Evolutionary conservation across 176 grass and related monocot species (phyloP), one percentile per base, ranked within the genome.

Genomic region (Leersia perrieri): DNA sequence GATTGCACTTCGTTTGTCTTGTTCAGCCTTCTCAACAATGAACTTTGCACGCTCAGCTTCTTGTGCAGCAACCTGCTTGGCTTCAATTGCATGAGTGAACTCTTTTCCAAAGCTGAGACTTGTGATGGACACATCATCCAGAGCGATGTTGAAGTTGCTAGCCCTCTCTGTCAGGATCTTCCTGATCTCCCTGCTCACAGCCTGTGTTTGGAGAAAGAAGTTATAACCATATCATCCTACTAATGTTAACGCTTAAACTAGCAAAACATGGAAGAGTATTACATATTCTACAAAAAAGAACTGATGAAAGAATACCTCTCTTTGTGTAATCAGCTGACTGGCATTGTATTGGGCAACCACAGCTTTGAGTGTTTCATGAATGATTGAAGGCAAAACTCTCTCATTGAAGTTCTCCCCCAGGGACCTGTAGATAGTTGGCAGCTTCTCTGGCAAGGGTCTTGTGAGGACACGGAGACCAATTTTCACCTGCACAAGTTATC

Each of bases 321-420:
- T 94, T 74, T 94, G 94, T 49, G 94, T 97, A 68, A 97, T 94
- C 40, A 94, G 85, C 77, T 97, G 94, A 74, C 94, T 97, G 64
- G 94, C 92, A 87, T 97, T 97, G 92, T 97, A 97, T 23, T 97
- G 94, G 11, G 94, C 94, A 66, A 97, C 94, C 38, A 97, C 94
- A 71, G 92, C 94, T 82, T 97, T 97, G 66, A 97, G 85, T 42
- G 94, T 94, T 83, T 97, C 94, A 73, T 97, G 92, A 75, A 97
- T 94, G 83, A 97, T 92, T 35, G 94, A 97, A 80, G 94, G 94
- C 74, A 97, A 81, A 30, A 97, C 94, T 88, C 92, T 94, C 70
- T 94, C 94, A 62, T 94, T 90, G 32, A 79, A 97, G 77, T 97
- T 94, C 82, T 90, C 89, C 44, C 94, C 94, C 28, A 94, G 73